Base-by-base conservation (phyloP, 2,329 filamentous ascomycete species). In the Fusarium sp. region DNA sequence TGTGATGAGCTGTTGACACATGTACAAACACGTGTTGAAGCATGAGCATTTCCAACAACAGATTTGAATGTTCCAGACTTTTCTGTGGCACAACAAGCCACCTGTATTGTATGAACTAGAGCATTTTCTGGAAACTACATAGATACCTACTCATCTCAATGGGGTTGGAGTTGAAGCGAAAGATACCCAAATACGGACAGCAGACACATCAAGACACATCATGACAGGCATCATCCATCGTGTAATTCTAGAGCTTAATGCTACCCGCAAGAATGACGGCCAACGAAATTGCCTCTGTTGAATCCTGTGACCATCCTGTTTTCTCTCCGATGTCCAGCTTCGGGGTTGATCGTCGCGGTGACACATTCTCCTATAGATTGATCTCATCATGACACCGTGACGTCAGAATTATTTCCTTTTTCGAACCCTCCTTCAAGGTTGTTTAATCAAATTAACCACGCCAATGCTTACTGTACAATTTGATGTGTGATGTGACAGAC, bases 131-230 rank as follows among this genome's bases (percentile, higher is more conserved):
- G 49, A 70, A 63, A 43, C 49, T 63, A 69, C 54, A 37, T 54
- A 66, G 65, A 66, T 69, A 72, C 64, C 71, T 70, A 74, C 72
- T 68, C 72, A 74, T 72, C 72, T 74, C 72, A 74, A 74, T 71
- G 72, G 68, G 72, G 67, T 50, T 65, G 56, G 58, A 73, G 46
- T 64, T 61, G 42, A 57, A 65, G 55, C 41, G 16, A 55, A 59
- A 67, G 56, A 73, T 71, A 69, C 59, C 70, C 70, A 45, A 68
- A 70, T 65, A 14, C 50, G 62, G 61, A 73, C 58, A 65, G 21
- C 48, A 58, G 50, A 69, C 59, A 62, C 55, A 59, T 31, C 54
- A 55, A 58, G 50, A 69, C 59, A 62, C 55, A 59, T 31, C 54
- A 55, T 57, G 46, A 53, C 41, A 48, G 50, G 43, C 44, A 68